A percentile compares a stretch with the other conserved stretches of the same genome.
phyloP scores from a whole-genome alignment of 345 rosid genomes.

The Angophora floribunda region DNA sequence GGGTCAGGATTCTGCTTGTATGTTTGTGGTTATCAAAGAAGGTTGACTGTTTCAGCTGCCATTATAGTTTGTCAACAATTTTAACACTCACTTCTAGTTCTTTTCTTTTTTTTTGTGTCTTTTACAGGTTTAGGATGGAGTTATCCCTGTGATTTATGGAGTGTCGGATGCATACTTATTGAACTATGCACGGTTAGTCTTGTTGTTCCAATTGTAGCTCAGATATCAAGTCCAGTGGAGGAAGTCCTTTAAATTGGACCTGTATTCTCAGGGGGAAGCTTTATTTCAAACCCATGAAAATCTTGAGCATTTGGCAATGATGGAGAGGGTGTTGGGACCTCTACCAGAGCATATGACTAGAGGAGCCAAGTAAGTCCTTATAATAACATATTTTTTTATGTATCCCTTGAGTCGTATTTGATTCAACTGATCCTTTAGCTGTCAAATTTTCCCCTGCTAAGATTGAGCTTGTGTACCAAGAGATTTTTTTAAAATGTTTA shows the following conservation, averaged over 20 bases:
- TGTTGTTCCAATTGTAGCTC: not conserved
- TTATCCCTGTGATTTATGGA: constrained; percentile 65
- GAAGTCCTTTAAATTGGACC: not conserved
- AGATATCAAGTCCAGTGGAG: not conserved
- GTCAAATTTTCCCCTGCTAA: not conserved
- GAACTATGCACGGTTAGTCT: constrained; percentile 53
- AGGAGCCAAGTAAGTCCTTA: constrained; percentile 35
- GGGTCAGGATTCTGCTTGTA: not conserved
- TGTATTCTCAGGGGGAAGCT: constrained; percentile 45
- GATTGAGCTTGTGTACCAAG: not conserved
- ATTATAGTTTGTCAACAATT: not conserved
- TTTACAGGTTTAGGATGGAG: constrained; percentile 64
- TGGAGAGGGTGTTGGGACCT: constrained; percentile 67
- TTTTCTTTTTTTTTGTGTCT: not conserved
- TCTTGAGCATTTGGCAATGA: constrained; percentile 70
- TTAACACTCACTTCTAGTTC: not conserved
- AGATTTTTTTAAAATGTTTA: not conserved
- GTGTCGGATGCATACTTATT: constrained; percentile 59
- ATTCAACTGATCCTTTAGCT: not conserved
- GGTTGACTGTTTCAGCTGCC: not conserved
- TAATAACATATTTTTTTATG: not conserved
- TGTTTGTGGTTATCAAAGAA: not conserved
- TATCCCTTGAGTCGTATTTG: not conserved
- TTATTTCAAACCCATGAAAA: constrained; percentile 71
- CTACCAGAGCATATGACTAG: constrained; percentile 51